Conservation (phyloP, 768 basidiomycete species). For the Galerina sulciceps region DNA sequence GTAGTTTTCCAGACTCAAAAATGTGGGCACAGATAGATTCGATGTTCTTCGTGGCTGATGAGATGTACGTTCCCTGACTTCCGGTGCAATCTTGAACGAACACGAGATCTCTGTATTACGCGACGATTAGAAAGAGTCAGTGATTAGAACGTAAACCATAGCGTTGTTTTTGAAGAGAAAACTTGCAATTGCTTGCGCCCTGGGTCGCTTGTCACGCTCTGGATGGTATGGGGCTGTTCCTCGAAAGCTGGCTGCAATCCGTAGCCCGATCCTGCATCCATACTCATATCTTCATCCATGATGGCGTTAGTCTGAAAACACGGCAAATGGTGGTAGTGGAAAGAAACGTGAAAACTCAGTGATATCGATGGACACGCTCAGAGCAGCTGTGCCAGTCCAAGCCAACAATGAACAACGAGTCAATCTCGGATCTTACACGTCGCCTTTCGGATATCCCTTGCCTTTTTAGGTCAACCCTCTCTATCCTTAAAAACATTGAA, state of each 20-base stretch:
- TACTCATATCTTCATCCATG: conserved; percentile 87
- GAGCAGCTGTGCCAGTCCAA: conserved; percentile 1
- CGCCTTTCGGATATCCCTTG: conserved; percentile 35
- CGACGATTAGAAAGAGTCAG: conserved; percentile 10
- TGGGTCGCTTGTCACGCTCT: conserved; percentile 31
- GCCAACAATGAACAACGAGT: conserved; percentile 8
- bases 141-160: not conserved
- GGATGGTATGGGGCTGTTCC: conserved; percentile 36
- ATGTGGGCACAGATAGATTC: conserved; percentile 94
- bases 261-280: conserved; percentile 43
- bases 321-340: conserved; percentile 16
- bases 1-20: conserved; percentile 92
- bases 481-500: not conserved
- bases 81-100: conserved; percentile 97
- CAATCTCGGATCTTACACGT: conserved; percentile 48
- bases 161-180: conserved; percentile 1
- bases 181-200: conserved; percentile 79
- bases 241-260: conserved; percentile 39
- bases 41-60: conserved; percentile 96
- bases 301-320: conserved; percentile 16
- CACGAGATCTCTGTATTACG: conserved; percentile 74
- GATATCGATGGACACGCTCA: conserved; percentile 29
- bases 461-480: conserved; percentile 11
- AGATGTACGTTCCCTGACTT: conserved; percentile 87
- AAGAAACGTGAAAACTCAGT: not conserved